A percentile compares a stretch with the other conserved stretches of the same genome.
Evolutionary conservation across 2,329 filamentous ascomycete genomes (phyloP).

Genomic region (Samsoniella hepiali): DNA sequence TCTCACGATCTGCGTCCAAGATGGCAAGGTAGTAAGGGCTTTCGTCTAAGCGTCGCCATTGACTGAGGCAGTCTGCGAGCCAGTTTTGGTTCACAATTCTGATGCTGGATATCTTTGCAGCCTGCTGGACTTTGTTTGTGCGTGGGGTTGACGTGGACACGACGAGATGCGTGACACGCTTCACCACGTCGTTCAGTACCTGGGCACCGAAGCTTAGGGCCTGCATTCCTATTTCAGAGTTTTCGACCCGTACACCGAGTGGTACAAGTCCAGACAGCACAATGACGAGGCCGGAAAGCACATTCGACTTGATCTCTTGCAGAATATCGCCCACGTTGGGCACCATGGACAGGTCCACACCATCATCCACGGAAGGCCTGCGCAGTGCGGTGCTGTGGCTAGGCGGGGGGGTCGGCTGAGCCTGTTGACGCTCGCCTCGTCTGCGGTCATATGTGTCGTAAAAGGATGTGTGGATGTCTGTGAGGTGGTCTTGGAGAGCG

Average conservation of each 20-base stretch:
- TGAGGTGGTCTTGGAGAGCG: slow-evolving; percentile 72
- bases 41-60: slow-evolving; percentile 80
- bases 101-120: slow-evolving; percentile 72
- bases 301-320: slow-evolving; percentile 71
- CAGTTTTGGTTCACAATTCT: slow-evolving; percentile 91
- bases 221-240: slow-evolving; percentile 84
- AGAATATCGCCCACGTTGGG: slow-evolving; percentile 88
- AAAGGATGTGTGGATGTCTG: slow-evolving; percentile 72
- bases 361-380: slow-evolving; percentile 36
- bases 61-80: slow-evolving; percentile 79
- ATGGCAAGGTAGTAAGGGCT: slow-evolving; percentile 73
- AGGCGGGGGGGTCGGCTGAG: slow-evolving; percentile 34
- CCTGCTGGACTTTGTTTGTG: slow-evolving; percentile 88
- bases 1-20: slow-evolving; percentile 61
- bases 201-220: slow-evolving; percentile 80
- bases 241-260: slow-evolving; percentile 71
- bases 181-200: slow-evolving; percentile 54
- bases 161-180: slow-evolving; percentile 70
- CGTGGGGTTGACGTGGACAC: slow-evolving; percentile 68
- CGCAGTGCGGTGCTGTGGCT: slow-evolving; percentile 32
- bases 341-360: slow-evolving; percentile 51
- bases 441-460: slow-evolving; percentile 76
- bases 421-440: slow-evolving; percentile 34
- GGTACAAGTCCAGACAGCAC: slow-evolving; percentile 91
- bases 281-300: slow-evolving; percentile 71